Percentiles rank a stretch among this genome's conserved stretches.
Evolutionary conservation across 768 basidiomycete species (phyloP).

Genomic region (Serendipita vermifera): DNA sequence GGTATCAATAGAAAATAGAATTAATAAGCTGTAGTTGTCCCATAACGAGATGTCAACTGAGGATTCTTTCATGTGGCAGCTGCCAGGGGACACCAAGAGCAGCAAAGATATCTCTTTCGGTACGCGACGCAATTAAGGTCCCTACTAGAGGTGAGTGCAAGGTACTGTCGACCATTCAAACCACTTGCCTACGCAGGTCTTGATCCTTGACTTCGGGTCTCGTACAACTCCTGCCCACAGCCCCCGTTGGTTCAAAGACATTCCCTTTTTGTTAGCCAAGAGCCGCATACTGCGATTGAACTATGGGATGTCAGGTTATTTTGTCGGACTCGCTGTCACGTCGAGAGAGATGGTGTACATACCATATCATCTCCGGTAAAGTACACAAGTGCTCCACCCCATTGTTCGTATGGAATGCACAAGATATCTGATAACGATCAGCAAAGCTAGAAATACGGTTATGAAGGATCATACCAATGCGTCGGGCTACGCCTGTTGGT

Average conservation of each 20-base stretch:
- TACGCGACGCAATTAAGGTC: slow-evolving; percentile 60
- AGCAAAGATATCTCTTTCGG: slow-evolving; percentile 75
- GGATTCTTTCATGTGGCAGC: slow-evolving; percentile 63
- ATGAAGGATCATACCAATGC: slow-evolving; percentile 40
- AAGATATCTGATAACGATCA: slow-evolving; percentile 46
- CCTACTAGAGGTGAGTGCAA: slow-evolving; percentile 32
- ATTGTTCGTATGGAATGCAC: slow-evolving; percentile 60
- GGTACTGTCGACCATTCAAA: slow-evolving; percentile 3
- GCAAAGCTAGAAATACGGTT: neutral
- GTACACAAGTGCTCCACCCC: slow-evolving; percentile 82
- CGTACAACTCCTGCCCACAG: slow-evolving; percentile 61
- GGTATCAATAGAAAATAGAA: neutral
- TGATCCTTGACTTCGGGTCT: slow-evolving; percentile 47
- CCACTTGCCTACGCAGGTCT: slow-evolving; percentile 44
- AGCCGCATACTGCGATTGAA: slow-evolving; percentile 83
- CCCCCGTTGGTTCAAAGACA: slow-evolving; percentile 79
- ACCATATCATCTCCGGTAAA: slow-evolving; percentile 93
- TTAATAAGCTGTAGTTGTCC: too few species aligned
- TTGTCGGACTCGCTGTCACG: slow-evolving; percentile 7
- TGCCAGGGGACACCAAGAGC: slow-evolving; percentile 73
- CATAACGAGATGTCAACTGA: slow-evolving; percentile 20
- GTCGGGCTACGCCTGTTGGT: slow-evolving; percentile 37
- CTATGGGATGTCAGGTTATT: slow-evolving; percentile 26
- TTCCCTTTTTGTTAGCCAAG: slow-evolving; percentile 70
- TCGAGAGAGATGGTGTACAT: slow-evolving; percentile 22